These are phyloP conservation scores for Castanea crenata DNA, from an alignment of 306 rosid genomes.

Conservation along the genomic window DNA sequence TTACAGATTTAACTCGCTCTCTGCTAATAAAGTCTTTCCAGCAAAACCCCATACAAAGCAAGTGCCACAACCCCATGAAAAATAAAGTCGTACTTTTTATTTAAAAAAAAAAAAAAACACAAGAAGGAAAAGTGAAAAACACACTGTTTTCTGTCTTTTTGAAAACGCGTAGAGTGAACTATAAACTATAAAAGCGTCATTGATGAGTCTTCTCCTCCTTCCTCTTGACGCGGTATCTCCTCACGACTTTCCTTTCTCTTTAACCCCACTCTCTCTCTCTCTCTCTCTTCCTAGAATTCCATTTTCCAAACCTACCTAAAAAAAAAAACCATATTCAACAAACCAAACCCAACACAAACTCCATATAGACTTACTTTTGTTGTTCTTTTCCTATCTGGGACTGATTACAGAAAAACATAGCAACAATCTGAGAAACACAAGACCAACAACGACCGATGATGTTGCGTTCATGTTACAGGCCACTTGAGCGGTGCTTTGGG, in stretches of 20 bases:
- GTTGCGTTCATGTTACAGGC: conserved; percentile 46
- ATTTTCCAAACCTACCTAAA: conserved; percentile 14
- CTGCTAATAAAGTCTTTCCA: no score
- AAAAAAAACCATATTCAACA: neutral
- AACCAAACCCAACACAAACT: neutral
- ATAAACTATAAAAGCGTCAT: neutral
- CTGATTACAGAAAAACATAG: neutral
- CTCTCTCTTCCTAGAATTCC: neutral
- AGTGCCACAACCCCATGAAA: no score
- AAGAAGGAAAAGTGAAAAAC: neutral
- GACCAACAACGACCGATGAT: conserved; percentile 26
- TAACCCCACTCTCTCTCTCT: conserved; percentile 7
- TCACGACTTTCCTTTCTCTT: conserved; percentile 19
- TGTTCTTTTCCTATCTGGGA: no score
- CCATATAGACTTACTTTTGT: neutral
- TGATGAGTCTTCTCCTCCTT: neutral
- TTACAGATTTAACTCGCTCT: no score
- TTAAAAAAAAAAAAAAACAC: neutral
- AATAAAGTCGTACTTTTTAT: no score
- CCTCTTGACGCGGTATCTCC: conserved; percentile 35
- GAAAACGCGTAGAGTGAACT: conserved; percentile 18
- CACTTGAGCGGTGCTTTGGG: conserved; percentile 60
- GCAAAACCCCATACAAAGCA: no score
- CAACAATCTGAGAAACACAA: neutral
- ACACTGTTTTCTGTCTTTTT: neutral